Evolutionary conservation across 129 eudicot species (phyloP), one percentile per base, ranked within the genome.

Genomic region (Flaveria brownii): DNA sequence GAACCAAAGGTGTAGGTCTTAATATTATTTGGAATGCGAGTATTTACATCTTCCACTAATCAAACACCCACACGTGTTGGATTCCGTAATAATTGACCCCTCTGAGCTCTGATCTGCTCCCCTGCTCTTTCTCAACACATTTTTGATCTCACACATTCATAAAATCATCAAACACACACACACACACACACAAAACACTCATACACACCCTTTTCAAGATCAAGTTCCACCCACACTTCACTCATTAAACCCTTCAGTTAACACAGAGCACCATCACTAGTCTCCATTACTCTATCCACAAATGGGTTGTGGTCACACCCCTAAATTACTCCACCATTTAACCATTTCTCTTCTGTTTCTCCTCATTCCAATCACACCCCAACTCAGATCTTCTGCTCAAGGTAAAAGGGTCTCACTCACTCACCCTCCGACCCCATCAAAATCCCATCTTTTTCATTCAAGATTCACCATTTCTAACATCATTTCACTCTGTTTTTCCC

Each of bases 301-400:
- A 81, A 86, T 86, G 90, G 87, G 77, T 75, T 77, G 82, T 69
- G 70, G 70, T 86, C 78, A 78, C 68, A 81, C 78, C 77, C 87
- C 76, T 45, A 42, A 77, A 45, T 63, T 60, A 52, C 70, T 78
- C 60, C 25, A 55, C 67, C 68, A 73, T 75, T 83, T 83, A 33
- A 61, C 72, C 86, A 60, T 85, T 68, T 85, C 84, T 67, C 72
- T 81, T 6, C 87, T 90, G 68, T 57, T 90, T 74, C 82, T 90
- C 65, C 45, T 81, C 26, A 76, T 86, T 81, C 75, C 79, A 3
- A 51, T 49, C 78, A 67, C 84, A 16, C 70, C 89, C 83, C 89
- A 81, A 1, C 50, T 80, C 45, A 85, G 63, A 74, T 76, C 80
- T 77, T 62, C 52, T 45, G 90, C 83, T 70, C 82, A 86, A 87